A percentile compares a stretch with the other conserved stretches of the same genome.
Evolutionary conservation across 192 early-diverging fungal species (phyloP).

Genomic region (Paraglomus brasilianum): DNA sequence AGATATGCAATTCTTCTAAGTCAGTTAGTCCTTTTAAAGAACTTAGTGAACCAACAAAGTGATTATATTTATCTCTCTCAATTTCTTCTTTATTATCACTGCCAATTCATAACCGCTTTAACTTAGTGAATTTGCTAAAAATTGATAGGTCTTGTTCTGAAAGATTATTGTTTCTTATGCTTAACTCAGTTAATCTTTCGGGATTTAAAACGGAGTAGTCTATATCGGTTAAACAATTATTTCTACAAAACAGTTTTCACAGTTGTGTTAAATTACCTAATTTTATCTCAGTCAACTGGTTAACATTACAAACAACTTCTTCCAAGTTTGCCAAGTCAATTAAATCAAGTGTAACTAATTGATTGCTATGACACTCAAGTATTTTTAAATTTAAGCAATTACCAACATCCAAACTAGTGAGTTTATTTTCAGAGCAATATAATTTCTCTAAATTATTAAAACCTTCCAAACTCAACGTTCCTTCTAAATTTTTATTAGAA

Average conservation of each 20-base stretch:
- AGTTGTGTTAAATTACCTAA: neutral
- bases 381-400: conserved; percentile 7
- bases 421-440: neutral
- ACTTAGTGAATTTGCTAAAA: neutral
- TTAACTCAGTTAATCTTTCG: neutral
- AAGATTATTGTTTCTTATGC: neutral
- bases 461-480: conserved; percentile 4
- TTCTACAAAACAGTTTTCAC: neutral
- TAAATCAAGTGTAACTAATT: neutral
- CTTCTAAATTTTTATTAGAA: conserved; percentile 4
- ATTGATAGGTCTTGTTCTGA: neutral
- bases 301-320: neutral
- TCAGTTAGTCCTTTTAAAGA: neutral
- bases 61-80: neutral
- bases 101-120: neutral
- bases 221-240: too few species aligned
- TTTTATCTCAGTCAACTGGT: conserved; percentile 5
- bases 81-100: too few species aligned
- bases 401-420: conserved; percentile 16
- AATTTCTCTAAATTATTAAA: conserved; percentile 7
- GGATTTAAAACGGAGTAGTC: too few species aligned
- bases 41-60: neutral
- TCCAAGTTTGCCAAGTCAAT: neutral
- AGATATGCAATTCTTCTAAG: neutral
- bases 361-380: conserved; percentile 18